A percentile compares a stretch with the other conserved stretches of the same genome.
These are phyloP conservation scores for Phaeotremella skinneri DNA, from an alignment of 768 basidiomycete genomes.

Conservation along the genomic window DNA sequence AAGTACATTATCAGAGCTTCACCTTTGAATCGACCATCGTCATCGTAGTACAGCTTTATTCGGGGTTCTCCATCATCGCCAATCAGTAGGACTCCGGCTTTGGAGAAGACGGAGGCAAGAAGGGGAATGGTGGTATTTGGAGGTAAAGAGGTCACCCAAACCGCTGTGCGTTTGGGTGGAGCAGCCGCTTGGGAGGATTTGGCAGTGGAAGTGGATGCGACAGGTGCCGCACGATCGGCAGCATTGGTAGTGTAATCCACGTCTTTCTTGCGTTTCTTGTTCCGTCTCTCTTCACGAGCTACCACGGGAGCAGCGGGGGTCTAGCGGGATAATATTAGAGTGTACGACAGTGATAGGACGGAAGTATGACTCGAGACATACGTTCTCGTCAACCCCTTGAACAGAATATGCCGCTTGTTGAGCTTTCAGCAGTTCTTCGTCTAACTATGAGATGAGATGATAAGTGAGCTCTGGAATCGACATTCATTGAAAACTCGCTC, in stretches of 20 bases:
- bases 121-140: constrained; percentile 69
- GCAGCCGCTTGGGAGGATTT: constrained; percentile 50
- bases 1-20: constrained; percentile 95
- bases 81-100: constrained; percentile 88
- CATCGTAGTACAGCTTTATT: constrained; percentile 89
- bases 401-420: constrained; percentile 96
- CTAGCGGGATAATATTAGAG: constrained; percentile 53
- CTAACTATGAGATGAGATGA: constrained; percentile 59
- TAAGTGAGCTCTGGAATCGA: constrained; percentile 5
- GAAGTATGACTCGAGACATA: constrained; percentile 52
- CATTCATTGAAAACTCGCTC: constrained; percentile 48
- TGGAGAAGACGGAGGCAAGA: constrained; percentile 79
- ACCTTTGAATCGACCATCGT: constrained; percentile 83
- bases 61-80: constrained; percentile 88
- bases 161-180: constrained; percentile 87
- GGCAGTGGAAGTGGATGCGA: constrained; percentile 52
- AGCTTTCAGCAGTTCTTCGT: constrained; percentile 77
- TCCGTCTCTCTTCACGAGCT: constrained; percentile 48
- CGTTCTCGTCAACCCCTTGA: constrained; percentile 89
- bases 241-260: constrained; percentile 64
- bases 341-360: neutral
- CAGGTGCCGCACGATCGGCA: constrained; percentile 62
- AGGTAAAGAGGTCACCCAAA: constrained; percentile 84
- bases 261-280: constrained; percentile 62
- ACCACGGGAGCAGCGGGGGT: constrained; percentile 82